These are phyloP conservation scores for Cicer cuneatum DNA, from an alignment of 306 rosid species.

Conservation along the genomic window DNA sequence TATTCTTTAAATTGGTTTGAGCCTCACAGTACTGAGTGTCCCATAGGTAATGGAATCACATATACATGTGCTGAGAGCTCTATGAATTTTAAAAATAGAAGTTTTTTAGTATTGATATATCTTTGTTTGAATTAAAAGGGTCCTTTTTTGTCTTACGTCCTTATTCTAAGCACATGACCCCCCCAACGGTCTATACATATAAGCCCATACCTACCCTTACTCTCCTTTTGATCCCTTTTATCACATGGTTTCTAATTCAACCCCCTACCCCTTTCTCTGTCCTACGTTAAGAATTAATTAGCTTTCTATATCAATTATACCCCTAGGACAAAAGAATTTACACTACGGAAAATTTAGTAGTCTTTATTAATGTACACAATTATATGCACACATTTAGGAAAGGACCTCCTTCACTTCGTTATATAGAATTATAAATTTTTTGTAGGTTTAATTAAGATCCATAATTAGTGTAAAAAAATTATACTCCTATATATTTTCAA, in stretches of 20 bases:
- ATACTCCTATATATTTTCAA: too few relatives aligned
- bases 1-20: conserved; percentile 44
- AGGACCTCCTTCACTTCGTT: too few relatives aligned
- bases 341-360: too few relatives aligned
- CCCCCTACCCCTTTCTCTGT: conserved; percentile 31
- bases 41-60: conserved; percentile 48
- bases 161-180: conserved; percentile 53
- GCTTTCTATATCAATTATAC: conserved; percentile 26
- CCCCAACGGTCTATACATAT: conserved; percentile 42
- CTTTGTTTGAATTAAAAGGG: conserved; percentile 30
- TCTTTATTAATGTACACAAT: too few relatives aligned
- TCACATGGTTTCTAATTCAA: conserved; percentile 47
- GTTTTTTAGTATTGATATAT: conserved; percentile 1
- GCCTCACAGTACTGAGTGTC: conserved; percentile 39
- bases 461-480: too few relatives aligned
- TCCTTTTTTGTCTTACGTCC: conserved; percentile 12
- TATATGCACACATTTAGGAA: too few relatives aligned
- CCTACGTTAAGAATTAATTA: neutral
- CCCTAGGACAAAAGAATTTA: conserved; percentile 34
- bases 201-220: conserved; percentile 32
- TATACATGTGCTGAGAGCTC: conserved; percentile 35
- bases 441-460: too few relatives aligned
- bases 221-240: conserved; percentile 44
- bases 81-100: conserved; percentile 36
- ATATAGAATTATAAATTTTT: too few relatives aligned